Conservation (phyloP, 768 basidiomycete species). For the Hericium rajendrae region DNA sequence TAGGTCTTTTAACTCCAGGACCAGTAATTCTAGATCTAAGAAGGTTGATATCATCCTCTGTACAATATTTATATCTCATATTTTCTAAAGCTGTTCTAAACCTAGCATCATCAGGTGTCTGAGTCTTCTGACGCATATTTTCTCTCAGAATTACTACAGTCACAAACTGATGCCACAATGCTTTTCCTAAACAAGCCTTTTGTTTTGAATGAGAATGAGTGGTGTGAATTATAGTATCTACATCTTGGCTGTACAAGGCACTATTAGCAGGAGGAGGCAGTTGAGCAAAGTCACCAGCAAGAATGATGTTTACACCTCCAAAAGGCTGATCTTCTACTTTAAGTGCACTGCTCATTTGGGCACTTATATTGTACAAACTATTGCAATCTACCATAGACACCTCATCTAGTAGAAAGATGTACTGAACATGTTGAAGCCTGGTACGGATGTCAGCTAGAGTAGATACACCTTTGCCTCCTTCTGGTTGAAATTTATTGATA, state of each 20-base stretch:
- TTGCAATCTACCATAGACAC: slow-evolving; percentile 31
- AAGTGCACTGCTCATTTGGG: slow-evolving; percentile 13
- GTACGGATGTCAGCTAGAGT: not conserved
- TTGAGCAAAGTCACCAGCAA: slow-evolving; percentile 40
- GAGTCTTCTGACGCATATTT: slow-evolving; percentile 11
- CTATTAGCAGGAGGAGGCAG: slow-evolving; percentile 22
- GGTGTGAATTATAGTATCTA: not conserved
- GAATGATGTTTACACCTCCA: slow-evolving; percentile 33
- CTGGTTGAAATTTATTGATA: not conserved
- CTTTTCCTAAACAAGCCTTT: slow-evolving; percentile 8
- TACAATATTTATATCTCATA: slow-evolving; percentile 31
- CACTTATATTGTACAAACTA: slow-evolving; percentile 20
- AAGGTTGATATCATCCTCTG: slow-evolving; percentile 27
- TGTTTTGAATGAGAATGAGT: slow-evolving; percentile 1
- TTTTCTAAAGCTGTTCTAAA: slow-evolving; percentile 25
- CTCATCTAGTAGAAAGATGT: slow-evolving; percentile 35
- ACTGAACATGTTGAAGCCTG: slow-evolving; percentile 21
- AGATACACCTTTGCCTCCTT: not conserved
- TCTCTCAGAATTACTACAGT: slow-evolving; percentile 13
- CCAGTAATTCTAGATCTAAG: slow-evolving; percentile 19
- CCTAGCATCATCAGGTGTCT: slow-evolving; percentile 17
- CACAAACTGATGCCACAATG: slow-evolving; percentile 13
- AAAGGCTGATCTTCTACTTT: slow-evolving; percentile 18
- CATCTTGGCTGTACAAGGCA: slow-evolving; percentile 14
- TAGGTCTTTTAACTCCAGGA: not conserved